A percentile compares a stretch with the other conserved stretches of the same genome.
These are phyloP conservation scores for Wickerhamomyces pijperi DNA, from an alignment of 805 yeast genomes.

Conservation along the genomic window DNA sequence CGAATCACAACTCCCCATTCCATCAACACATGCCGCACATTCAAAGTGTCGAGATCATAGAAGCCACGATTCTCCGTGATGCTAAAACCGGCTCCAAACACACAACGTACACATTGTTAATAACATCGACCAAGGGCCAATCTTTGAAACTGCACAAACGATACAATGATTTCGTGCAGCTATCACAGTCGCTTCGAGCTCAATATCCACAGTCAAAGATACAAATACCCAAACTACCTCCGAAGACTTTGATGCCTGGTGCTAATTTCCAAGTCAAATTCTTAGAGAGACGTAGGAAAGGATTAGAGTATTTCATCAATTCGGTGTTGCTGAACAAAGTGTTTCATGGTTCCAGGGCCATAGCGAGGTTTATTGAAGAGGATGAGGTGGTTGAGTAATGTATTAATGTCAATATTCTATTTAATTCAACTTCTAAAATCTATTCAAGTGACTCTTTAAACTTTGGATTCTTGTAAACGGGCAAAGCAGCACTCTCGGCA, in stretches of 20 bases:
- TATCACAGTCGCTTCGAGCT: constrained; percentile 28
- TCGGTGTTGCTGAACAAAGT: constrained; percentile 34
- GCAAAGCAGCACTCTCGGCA: constrained; percentile 55
- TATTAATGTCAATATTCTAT: too few relatives aligned
- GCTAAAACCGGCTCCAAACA: constrained; percentile 23
- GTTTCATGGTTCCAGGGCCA: constrained; percentile 6
- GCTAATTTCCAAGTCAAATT: constrained; percentile 20
- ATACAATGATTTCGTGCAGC: constrained; percentile 48
- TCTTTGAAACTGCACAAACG: constrained; percentile 39
- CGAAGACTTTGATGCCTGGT: constrained; percentile 22
- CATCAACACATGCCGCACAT: constrained; percentile 28
- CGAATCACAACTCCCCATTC: too few relatives aligned
- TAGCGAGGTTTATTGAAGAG: neutral
- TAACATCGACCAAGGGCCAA: constrained; percentile 23
- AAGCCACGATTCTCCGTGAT: constrained; percentile 28
- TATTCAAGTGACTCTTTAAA: too few relatives aligned
- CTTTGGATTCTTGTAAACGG: constrained; percentile 25
- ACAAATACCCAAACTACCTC: constrained; percentile 36
- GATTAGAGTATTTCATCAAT: constrained; percentile 32
- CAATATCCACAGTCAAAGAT: constrained; percentile 24
- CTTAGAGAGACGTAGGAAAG: constrained; percentile 26
- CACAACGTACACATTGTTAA: constrained; percentile 29
- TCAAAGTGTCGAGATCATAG: constrained; percentile 23
- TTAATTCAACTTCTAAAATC: too few relatives aligned
- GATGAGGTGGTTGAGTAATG: too few relatives aligned